phyloP scores from a whole-genome alignment of 2,329 filamentous ascomycete genomes.

The Cladophialophora carrionii region DNA sequence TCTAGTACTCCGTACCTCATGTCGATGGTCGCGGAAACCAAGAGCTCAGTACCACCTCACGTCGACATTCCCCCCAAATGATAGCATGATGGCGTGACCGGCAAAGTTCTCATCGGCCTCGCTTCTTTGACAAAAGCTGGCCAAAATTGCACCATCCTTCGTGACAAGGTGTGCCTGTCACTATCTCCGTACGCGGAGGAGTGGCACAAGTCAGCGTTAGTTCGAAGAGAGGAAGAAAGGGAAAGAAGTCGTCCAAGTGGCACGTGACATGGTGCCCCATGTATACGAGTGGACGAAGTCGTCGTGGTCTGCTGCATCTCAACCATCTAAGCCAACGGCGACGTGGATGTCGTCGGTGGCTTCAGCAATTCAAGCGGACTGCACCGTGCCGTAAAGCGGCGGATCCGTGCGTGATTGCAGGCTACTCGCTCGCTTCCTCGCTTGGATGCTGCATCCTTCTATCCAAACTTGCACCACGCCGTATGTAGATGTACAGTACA shows the following conservation, averaged over 20 bases:
- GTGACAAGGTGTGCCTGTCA: slow-evolving; percentile 14
- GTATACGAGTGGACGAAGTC: not conserved
- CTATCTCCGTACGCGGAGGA: not conserved
- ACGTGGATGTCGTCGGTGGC: not conserved
- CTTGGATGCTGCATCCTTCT: not conserved
- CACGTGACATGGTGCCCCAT: not conserved
- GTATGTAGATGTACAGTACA: too few relatives aligned
- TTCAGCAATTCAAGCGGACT: not conserved
- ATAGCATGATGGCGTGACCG: not conserved
- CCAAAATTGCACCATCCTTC: slow-evolving; percentile 27
- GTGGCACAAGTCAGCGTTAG: not conserved
- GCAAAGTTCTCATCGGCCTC: slow-evolving; percentile 1
- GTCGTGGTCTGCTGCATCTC: not conserved
- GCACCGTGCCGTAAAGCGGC: not conserved
- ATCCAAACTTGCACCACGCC: not conserved
- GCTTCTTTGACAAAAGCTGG: not conserved
- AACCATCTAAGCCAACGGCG: not conserved
- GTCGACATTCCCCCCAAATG: not conserved
- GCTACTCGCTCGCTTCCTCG: not conserved
- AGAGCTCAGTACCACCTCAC: slow-evolving; percentile 1
- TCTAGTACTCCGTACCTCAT: too few relatives aligned
- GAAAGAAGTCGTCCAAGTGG: not conserved
- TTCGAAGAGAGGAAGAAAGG: not conserved
- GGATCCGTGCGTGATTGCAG: not conserved
- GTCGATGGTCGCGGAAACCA: too few relatives aligned